Percentiles rank a stretch among this genome's conserved stretches.
Conservation (phyloP, 2,329 filamentous ascomycete species). For the Exophiala xenobiotica region DNA sequence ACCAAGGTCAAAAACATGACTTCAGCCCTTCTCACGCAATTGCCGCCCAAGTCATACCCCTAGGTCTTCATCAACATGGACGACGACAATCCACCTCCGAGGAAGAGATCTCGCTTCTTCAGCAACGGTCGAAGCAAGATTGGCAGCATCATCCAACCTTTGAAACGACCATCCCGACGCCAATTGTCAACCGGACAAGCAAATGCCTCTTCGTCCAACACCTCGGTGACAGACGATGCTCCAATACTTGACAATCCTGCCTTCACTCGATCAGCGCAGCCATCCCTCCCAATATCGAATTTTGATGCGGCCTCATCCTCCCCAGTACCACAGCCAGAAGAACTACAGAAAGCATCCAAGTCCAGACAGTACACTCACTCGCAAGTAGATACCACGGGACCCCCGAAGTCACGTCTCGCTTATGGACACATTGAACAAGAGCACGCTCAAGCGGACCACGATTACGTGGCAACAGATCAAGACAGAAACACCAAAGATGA, state of each 20-base stretch:
- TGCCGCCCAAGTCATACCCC: neutral
- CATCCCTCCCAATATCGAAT: neutral
- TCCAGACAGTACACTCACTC: neutral
- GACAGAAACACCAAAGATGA: neutral
- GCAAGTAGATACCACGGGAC: too few relatives aligned
- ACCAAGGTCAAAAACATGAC: too few relatives aligned
- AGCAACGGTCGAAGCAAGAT: conserved; percentile 25
- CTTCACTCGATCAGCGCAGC: neutral
- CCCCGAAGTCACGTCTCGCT: too few relatives aligned
- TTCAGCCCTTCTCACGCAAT: neutral
- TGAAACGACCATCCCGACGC: conserved; percentile 1
- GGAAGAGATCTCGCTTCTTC: conserved; percentile 28
- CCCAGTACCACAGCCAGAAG: neutral
- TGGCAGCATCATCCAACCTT: conserved; percentile 19
- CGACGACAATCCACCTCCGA: conserved; percentile 25
- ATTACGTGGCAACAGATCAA: too few relatives aligned
- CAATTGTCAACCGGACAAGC: neutral
- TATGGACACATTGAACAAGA: too few relatives aligned
- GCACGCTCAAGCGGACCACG: too few relatives aligned
- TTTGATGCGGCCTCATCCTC: neutral
- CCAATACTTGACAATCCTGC: neutral
- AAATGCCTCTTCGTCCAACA: neutral
- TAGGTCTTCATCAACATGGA: conserved; percentile 17
- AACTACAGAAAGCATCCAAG: neutral
- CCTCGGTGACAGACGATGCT: neutral